Evolutionary conservation across 768 basidiomycete genomes (phyloP).

Genomic region (Tulasnella sp.): DNA sequence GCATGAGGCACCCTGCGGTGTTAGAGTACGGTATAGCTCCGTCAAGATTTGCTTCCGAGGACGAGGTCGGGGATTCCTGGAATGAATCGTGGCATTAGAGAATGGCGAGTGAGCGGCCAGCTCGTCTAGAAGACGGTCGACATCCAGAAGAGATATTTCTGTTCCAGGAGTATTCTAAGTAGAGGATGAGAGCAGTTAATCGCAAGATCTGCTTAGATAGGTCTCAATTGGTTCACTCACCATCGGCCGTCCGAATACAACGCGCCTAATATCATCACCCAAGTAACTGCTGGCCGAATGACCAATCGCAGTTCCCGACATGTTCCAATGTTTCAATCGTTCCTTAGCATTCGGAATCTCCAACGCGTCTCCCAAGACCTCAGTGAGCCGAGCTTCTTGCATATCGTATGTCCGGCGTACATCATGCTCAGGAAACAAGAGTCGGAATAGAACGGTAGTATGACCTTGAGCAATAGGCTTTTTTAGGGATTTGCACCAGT

Average conservation of each 20-base stretch:
- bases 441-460: constrained; percentile 49
- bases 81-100: constrained; percentile 29
- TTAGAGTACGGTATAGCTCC: constrained; percentile 45
- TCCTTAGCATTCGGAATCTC: constrained; percentile 28
- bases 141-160: constrained; percentile 34
- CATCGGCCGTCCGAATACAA: constrained; percentile 32
- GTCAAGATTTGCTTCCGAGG: constrained; percentile 33
- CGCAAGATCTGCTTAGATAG: background rate
- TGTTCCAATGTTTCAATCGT: constrained; percentile 23
- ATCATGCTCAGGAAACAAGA: constrained; percentile 83
- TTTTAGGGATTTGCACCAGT: constrained; percentile 13
- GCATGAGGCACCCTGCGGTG: constrained; percentile 51
- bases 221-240: constrained; percentile 26
- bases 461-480: constrained; percentile 40
- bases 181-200: background rate
- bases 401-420: constrained; percentile 55
- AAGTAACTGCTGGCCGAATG: constrained; percentile 49
- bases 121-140: constrained; percentile 61
- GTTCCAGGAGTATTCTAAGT: background rate
- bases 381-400: constrained; percentile 51
- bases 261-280: constrained; percentile 48
- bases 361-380: constrained; percentile 39
- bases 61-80: constrained; percentile 20
- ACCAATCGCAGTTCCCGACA: constrained; percentile 27
- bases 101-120: constrained; percentile 57